Conservation (phyloP, 164 flowering plant species). For the Echeveria elegans region DNA sequence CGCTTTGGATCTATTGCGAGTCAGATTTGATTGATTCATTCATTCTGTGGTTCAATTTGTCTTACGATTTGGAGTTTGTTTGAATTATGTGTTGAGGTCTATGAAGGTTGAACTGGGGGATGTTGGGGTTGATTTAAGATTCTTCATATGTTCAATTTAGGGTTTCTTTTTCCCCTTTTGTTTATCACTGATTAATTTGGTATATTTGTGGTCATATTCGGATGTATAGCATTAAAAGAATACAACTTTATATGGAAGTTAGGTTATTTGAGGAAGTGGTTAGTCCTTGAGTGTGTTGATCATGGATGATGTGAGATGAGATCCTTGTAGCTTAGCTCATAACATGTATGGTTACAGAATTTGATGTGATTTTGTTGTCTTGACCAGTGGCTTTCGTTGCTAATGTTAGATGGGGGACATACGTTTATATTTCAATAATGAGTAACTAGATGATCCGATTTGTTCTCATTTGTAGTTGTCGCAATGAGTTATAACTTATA, state of each 20-base stretch:
- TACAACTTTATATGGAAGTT: background rate
- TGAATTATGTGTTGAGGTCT: background rate
- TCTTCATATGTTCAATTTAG: background rate
- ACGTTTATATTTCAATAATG: too few species aligned
- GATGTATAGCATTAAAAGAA: too few species aligned
- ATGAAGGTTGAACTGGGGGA: background rate
- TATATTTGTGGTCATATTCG: too few species aligned
- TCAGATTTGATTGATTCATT: background rate
- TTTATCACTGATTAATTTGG: background rate
- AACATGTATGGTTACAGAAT: background rate
- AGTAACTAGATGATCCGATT: background rate
- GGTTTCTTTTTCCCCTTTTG: background rate
- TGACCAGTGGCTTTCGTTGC: too few species aligned
- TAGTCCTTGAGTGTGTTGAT: too few species aligned
- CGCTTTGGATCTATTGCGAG: background rate
- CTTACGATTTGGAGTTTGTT: background rate
- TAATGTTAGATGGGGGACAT: too few species aligned
- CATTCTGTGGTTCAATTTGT: background rate
- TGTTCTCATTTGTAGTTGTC: background rate
- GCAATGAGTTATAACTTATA: too few species aligned
- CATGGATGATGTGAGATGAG: too few species aligned
- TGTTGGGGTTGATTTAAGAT: background rate
- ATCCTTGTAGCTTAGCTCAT: too few species aligned
- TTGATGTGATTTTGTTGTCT: background rate
- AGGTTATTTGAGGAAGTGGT: too few species aligned